Conservation (phyloP, 108 stramenopile genomes). For the Phaeodactylum tricornutum region DNA sequence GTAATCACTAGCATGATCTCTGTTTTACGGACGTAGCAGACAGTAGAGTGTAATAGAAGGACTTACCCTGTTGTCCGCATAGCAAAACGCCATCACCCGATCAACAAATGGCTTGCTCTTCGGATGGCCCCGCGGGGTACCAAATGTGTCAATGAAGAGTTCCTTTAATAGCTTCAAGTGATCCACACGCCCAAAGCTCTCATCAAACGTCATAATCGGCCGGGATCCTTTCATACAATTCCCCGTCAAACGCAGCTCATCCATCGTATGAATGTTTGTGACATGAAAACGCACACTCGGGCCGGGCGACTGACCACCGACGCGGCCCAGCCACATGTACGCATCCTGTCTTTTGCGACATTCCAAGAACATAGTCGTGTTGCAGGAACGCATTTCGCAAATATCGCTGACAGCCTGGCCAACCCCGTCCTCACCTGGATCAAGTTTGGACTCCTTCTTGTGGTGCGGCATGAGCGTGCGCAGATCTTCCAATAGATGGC, state of each 20-base stretch:
- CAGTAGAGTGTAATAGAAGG: neutral
- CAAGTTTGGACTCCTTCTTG: conserved; percentile 94
- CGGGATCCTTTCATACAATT: conserved; percentile 96
- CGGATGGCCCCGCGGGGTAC: conserved; percentile 95
- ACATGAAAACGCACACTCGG: conserved; percentile 94
- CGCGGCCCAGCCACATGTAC: conserved; percentile 88
- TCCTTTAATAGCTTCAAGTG: conserved; percentile 84
- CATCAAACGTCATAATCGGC: conserved; percentile 92
- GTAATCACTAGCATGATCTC: conserved; percentile 74
- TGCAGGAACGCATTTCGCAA: conserved; percentile 91
- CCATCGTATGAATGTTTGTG: conserved; percentile 98
- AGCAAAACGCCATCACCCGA: conserved; percentile 92
- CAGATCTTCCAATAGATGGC: conserved; percentile 96
- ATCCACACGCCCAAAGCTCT: conserved; percentile 50
- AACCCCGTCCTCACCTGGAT: conserved; percentile 59
- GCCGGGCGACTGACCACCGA: conserved; percentile 43
- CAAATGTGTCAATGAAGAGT: conserved; percentile 92
- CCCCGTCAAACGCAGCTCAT: conserved; percentile 95
- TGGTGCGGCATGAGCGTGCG: conserved; percentile 92
- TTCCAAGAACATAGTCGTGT: conserved; percentile 90
- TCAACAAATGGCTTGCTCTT: conserved; percentile 99
- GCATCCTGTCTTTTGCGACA: conserved; percentile 93
- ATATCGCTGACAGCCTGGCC: conserved; percentile 92
- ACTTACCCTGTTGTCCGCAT: conserved; percentile 90
- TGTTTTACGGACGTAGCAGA: too few relatives aligned